phyloP scores from a whole-genome alignment of 108 stramenopile species.

The Cyclostephanos tholiformis region DNA sequence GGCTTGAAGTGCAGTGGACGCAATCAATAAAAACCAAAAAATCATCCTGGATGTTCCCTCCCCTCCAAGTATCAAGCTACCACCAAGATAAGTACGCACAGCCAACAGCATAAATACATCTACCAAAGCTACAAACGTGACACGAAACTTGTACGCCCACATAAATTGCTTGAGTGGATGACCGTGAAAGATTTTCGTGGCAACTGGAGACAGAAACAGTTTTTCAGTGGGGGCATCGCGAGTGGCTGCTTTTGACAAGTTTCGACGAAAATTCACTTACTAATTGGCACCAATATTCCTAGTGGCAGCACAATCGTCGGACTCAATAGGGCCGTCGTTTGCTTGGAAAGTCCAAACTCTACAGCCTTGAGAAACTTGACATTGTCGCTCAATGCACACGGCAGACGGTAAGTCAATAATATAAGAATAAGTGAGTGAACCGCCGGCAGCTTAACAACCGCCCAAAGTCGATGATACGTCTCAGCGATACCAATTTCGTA shows the following conservation, averaged over 20 bases:
- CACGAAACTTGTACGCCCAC: conserved; percentile 79
- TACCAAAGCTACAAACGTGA: conserved; percentile 77
- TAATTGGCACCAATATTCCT: conserved; percentile 81
- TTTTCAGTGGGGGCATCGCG: background rate
- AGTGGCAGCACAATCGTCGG: conserved; percentile 87
- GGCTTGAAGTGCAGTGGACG: conserved; percentile 88
- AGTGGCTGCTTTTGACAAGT: background rate
- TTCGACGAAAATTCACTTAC: conserved; percentile 1
- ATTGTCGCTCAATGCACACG: conserved; percentile 84
- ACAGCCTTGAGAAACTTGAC: conserved; percentile 91
- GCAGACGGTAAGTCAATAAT: conserved; percentile 87
- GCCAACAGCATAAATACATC: conserved; percentile 76
- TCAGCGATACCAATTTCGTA: conserved; percentile 79
- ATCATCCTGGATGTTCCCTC: conserved; percentile 35
- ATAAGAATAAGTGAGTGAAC: conserved; percentile 85
- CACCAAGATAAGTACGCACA: conserved; percentile 43
- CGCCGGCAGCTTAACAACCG: conserved; percentile 84
- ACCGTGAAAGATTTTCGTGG: conserved; percentile 76
- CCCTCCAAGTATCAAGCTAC: conserved; percentile 30
- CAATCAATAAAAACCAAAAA: conserved; percentile 76
- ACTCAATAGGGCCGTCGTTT: conserved; percentile 82
- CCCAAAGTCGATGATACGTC: conserved; percentile 86
- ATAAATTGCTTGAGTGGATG: conserved; percentile 83
- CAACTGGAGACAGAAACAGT: conserved; percentile 42
- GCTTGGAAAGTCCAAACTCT: conserved; percentile 82